Evolutionary conservation across 1,284 basidiomycete species (phyloP).

Genomic region (Prillingera fragicola): DNA sequence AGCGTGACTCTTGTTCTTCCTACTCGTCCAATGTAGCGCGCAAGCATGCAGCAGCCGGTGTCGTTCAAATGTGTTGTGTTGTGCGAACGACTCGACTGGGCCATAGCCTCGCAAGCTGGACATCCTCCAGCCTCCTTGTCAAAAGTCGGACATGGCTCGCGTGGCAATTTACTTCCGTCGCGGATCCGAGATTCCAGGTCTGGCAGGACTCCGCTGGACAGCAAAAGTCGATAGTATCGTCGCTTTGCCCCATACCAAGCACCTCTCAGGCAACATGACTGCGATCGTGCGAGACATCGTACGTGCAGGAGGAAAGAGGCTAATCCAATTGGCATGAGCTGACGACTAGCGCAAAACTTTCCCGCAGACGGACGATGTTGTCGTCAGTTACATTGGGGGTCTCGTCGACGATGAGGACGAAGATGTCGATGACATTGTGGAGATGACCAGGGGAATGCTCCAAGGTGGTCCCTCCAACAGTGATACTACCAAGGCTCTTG

Average conservation of each 20-base stretch:
- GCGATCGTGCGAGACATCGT: conserved; percentile 28
- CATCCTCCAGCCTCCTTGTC: too few relatives aligned
- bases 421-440: conserved; percentile 74
- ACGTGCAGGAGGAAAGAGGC: neutral
- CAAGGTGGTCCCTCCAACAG: conserved; percentile 38
- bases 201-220: too few relatives aligned
- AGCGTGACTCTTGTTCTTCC: neutral
- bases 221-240: too few relatives aligned
- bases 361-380: conserved; percentile 84
- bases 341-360: conserved; percentile 56
- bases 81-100: too few relatives aligned
- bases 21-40: conserved; percentile 6
- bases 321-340: neutral
- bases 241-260: too few relatives aligned
- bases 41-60: conserved; percentile 12
- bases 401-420: conserved; percentile 89
- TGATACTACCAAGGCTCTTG: conserved; percentile 40
- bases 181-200: too few relatives aligned
- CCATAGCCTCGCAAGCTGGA: too few relatives aligned
- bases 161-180: conserved; percentile 12
- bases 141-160: conserved; percentile 8
- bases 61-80: neutral
- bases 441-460: conserved; percentile 69
- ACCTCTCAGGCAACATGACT: conserved; percentile 18
- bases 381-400: conserved; percentile 87